phyloP scores from a whole-genome alignment of 768 basidiomycete species.

The Amanita polypyramis region DNA sequence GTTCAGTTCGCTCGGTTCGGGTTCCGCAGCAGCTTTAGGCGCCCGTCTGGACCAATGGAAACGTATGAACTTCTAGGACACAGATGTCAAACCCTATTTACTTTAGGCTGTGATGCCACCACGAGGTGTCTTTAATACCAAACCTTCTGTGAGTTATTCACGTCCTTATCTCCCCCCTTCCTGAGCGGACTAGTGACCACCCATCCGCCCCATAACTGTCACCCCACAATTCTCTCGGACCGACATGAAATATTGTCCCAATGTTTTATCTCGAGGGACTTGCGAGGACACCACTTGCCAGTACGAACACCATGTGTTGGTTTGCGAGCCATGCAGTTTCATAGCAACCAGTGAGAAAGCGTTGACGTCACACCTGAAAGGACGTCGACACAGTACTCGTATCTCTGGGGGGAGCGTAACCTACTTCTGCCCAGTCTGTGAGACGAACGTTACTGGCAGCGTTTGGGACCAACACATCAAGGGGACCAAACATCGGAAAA shows the following conservation, averaged over 20 bases:
- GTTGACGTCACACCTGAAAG: constrained; percentile 20
- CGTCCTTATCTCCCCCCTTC: too few species aligned
- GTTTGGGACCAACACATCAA: neutral
- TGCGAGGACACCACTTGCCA: constrained; percentile 23
- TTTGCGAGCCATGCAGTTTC: constrained; percentile 28
- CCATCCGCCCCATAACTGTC: too few species aligned
- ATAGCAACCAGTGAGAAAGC: constrained; percentile 16
- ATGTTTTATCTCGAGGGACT: constrained; percentile 22
- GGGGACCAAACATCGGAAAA: constrained; percentile 10
- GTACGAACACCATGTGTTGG: constrained; percentile 23
- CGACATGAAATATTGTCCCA: constrained; percentile 21
- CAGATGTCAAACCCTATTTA: neutral
- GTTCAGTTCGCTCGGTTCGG: neutral
- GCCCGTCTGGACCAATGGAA: neutral
- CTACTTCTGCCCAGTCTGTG: constrained; percentile 3
- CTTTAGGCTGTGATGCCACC: neutral
- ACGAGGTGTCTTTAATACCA: neutral
- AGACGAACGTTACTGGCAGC: neutral
- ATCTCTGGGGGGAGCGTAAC: constrained; percentile 21
- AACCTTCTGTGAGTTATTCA: too few species aligned
- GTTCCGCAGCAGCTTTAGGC: neutral
- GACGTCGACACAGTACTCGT: constrained; percentile 19
- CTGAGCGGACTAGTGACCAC: too few species aligned
- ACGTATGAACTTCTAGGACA: neutral
- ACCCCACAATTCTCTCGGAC: too few species aligned